phyloP scores from a whole-genome alignment of 2,329 filamentous ascomycete species.

The Eurotiales sp. region DNA sequence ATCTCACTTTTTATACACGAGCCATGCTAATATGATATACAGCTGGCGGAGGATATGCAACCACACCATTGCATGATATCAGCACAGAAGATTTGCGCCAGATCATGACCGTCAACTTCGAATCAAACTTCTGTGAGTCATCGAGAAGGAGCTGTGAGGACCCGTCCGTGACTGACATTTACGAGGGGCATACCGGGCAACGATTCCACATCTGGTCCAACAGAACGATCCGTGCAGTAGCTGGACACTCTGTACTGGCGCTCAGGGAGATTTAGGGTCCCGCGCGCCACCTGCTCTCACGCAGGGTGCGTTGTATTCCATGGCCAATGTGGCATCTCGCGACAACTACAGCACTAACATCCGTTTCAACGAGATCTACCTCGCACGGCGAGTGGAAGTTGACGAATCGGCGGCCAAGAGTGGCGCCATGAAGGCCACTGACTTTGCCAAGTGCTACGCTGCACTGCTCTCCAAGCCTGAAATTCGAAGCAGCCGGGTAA shows the following conservation, averaged over 20 bases:
- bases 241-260: conserved; percentile 11
- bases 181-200: conserved; percentile 10
- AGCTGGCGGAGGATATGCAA: conserved; percentile 8
- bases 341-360: conserved; percentile 12
- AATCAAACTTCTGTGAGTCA: conserved; percentile 11
- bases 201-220: conserved; percentile 3
- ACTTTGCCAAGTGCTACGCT: conserved; percentile 7
- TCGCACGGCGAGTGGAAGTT: conserved; percentile 8
- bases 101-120: conserved; percentile 11
- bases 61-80: conserved; percentile 1
- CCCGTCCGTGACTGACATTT: neutral
- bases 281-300: conserved; percentile 8
- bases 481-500: conserved; percentile 5
- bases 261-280: conserved; percentile 9
- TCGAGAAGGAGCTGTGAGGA: neutral
- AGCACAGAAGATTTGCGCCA: conserved; percentile 3
- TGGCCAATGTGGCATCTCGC: conserved; percentile 9
- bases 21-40: neutral
- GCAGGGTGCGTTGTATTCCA: conserved; percentile 7
- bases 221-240: conserved; percentile 1
- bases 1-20: neutral
- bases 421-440: conserved; percentile 7
- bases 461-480: neutral
- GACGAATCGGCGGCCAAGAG: conserved; percentile 1
- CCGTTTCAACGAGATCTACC: conserved; percentile 9